Conservation (phyloP, 129 eudicot species). For the Artemisia annua region DNA sequence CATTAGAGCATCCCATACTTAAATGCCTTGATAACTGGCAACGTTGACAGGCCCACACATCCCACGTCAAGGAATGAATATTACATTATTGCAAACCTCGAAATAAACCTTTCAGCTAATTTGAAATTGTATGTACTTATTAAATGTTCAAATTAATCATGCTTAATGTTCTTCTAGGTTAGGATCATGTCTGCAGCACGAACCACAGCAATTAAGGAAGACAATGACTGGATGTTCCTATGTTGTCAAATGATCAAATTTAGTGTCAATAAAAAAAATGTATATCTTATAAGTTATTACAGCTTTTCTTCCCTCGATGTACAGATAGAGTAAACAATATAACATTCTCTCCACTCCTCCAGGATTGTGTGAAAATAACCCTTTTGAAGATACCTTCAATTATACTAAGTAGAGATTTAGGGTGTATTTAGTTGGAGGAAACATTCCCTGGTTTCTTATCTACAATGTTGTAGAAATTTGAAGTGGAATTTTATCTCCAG, state of each 20-base stretch:
- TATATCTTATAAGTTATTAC: not conserved
- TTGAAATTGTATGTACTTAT: not conserved
- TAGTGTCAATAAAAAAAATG: not conserved
- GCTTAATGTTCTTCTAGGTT: not conserved
- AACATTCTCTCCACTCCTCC: not conserved
- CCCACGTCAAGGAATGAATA: too few species aligned
- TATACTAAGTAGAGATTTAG: too few species aligned
- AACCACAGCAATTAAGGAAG: not conserved
- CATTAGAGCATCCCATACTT: too few species aligned
- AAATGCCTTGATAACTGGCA: too few species aligned
- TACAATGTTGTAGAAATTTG: too few species aligned
- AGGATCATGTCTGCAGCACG: not conserved
- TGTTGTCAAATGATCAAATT: not conserved
- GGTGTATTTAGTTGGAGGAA: too few species aligned
- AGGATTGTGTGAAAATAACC: not conserved
- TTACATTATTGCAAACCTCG: not conserved
- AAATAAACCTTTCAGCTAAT: conserved; percentile 1
- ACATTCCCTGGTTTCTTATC: too few species aligned
- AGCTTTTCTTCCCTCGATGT: not conserved
- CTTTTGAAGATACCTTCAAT: too few species aligned
- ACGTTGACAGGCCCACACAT: too few species aligned
- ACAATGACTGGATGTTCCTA: not conserved
- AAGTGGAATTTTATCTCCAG: not conserved
- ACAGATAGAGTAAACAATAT: not conserved
- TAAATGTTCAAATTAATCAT: too few species aligned